These are phyloP conservation scores for Pseudocercospora crystallina DNA, from an alignment of 2,329 filamentous ascomycete species.

Conservation along the genomic window DNA sequence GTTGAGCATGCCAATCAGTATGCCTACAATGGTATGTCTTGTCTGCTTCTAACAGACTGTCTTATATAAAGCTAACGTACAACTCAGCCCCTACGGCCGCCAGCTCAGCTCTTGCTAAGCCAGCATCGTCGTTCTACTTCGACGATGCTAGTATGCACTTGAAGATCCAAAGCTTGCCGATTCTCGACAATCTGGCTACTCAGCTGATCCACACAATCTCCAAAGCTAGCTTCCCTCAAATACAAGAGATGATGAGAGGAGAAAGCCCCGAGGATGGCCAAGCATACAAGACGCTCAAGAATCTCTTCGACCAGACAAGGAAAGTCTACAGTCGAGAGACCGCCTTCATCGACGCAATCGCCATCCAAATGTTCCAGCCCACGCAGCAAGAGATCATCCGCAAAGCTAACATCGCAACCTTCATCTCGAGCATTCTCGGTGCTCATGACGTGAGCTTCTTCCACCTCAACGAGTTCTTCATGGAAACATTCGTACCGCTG, in stretches of 20 bases:
- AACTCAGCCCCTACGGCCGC: slow-evolving; percentile 10
- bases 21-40: slow-evolving; percentile 12
- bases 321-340: slow-evolving; percentile 59
- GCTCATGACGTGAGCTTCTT: slow-evolving; percentile 62
- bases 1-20: slow-evolving; percentile 16
- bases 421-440: slow-evolving; percentile 63
- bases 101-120: slow-evolving; percentile 15
- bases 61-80: not conserved
- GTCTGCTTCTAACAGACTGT: not conserved
- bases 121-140: slow-evolving; percentile 29
- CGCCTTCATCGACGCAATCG: slow-evolving; percentile 50
- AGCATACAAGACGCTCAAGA: slow-evolving; percentile 62
- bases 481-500: slow-evolving; percentile 63
- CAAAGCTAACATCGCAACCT: slow-evolving; percentile 65
- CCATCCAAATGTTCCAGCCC: slow-evolving; percentile 38
- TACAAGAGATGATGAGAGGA: slow-evolving; percentile 56
- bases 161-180: slow-evolving; percentile 60
- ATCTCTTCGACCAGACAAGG: slow-evolving; percentile 63
- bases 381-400: slow-evolving; percentile 59
- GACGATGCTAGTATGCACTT: slow-evolving; percentile 48
- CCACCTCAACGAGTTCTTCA: slow-evolving; percentile 62
- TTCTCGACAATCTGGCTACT: slow-evolving; percentile 61
- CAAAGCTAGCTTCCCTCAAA: slow-evolving; percentile 57
- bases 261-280: slow-evolving; percentile 46
- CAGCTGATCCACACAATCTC: slow-evolving; percentile 60